These are phyloP conservation scores for Fraxinus americana DNA, from an alignment of 257 asterid genomes.

Conservation along the genomic window DNA sequence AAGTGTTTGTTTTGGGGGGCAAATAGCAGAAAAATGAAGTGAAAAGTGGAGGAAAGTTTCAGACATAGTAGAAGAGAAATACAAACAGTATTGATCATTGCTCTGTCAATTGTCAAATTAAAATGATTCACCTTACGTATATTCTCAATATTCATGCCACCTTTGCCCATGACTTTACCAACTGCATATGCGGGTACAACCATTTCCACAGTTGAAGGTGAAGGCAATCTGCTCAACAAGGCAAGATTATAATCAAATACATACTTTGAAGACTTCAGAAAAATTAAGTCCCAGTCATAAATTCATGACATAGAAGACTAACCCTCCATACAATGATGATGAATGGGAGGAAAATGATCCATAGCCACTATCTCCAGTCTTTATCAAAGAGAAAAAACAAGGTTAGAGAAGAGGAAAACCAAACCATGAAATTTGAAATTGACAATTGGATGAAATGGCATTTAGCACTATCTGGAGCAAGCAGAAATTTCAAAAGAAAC, in stretches of 20 bases:
- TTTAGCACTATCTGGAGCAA: background rate
- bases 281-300: slow-evolving; percentile 13
- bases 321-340: slow-evolving; percentile 71
- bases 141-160: slow-evolving; percentile 89
- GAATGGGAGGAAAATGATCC: slow-evolving; percentile 65
- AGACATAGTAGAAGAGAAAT: background rate
- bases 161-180: slow-evolving; percentile 86
- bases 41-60: background rate
- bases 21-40: background rate
- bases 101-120: background rate
- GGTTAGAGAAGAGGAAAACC: slow-evolving; percentile 20
- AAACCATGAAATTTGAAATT: background rate
- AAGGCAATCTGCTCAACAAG: slow-evolving; percentile 62
- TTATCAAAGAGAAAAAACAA: slow-evolving; percentile 28
- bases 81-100: background rate
- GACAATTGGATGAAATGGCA: background rate
- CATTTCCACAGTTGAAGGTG: slow-evolving; percentile 80
- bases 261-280: background rate
- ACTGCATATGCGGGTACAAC: slow-evolving; percentile 81
- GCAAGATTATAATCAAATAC: slow-evolving; percentile 18
- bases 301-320: slow-evolving; percentile 30
- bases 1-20: background rate
- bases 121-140: slow-evolving; percentile 70
- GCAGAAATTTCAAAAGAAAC: background rate
- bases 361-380: slow-evolving; percentile 71